Base-by-base conservation (phyloP, 1,139 yeast species). In the Tardiomyces blankii region DNA sequence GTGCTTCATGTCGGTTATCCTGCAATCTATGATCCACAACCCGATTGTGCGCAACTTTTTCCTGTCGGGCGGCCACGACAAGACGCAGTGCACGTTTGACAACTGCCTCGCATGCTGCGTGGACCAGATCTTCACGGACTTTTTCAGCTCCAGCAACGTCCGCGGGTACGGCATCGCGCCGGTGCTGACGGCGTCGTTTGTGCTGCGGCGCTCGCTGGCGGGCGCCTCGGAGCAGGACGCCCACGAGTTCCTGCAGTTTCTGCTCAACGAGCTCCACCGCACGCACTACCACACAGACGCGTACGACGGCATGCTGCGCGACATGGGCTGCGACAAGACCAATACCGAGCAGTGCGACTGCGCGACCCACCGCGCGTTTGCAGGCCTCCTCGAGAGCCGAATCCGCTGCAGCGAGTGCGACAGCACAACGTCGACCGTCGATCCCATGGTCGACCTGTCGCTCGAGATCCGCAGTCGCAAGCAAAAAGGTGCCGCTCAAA, bases 161-260 rank as follows among this genome's bases (percentile, higher is more conserved):
- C 74, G 77, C 19, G 93, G 94, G 0, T 83, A 69, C 62, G 95
- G 95, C 0, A 80, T 86, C 52, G 78, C 87, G 1, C 74, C 80
- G 44, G 66, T 89, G 42, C 68, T 89, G 46, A 74, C 77, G 39
- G 83, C 95, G 12, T 82, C 95, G 1, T 87, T 95, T 95, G 79
- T 77, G 56, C 80, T 82, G 47, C 84, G 86, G 57, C 76, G 82
- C 54, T 77, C 88, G 23, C 74, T 91, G 48, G 95, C 96, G 0
- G 98, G 98, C 1, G 88, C 88, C 53, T 84, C 91, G 43, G 96
- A 91, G 64, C 98, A 91, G 64, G 98, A 91, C 63, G 97, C 98
- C 0, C 98, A 91, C 64, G 98, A 91, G 63, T 91, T 89, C 63
- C 81, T 95, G 82, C 96, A 91, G 61, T 88, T 89, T 61, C 60